Conservation (phyloP, 2,329 filamentous ascomycete species). For the Xylaria sp. region DNA sequence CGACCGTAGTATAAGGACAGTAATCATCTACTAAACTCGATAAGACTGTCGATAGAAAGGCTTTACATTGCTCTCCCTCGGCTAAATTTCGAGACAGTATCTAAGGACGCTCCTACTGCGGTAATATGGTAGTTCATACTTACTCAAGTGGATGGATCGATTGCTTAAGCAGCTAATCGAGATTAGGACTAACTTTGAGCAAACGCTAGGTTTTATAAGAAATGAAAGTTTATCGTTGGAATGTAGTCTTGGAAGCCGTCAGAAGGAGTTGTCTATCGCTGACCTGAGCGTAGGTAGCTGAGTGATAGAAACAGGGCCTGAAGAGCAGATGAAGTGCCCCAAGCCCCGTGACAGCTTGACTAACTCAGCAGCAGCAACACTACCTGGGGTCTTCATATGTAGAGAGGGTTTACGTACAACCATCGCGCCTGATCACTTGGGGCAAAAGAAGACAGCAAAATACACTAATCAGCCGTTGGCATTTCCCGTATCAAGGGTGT, state of each 20-base stretch:
- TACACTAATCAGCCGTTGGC: constrained; percentile 26
- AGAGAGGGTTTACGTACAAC: not conserved
- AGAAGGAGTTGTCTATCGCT: too few species aligned
- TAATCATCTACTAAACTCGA: not conserved
- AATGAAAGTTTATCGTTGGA: not conserved
- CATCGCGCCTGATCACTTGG: not conserved
- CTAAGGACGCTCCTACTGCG: too few species aligned
- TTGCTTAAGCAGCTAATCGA: not conserved
- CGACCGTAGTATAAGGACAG: not conserved
- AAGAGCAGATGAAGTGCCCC: not conserved
- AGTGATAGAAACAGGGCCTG: not conserved
- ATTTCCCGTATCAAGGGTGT: constrained; percentile 15
- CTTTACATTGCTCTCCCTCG: not conserved
- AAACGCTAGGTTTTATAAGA: not conserved
- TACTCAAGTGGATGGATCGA: not conserved
- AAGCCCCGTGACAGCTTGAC: not conserved
- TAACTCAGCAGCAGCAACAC: not conserved
- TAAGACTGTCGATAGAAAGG: not conserved
- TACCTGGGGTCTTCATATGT: not conserved
- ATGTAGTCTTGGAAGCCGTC: not conserved
- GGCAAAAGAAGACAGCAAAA: not conserved
- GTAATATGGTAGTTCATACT: not conserved
- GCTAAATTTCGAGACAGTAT: not conserved
- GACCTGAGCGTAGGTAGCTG: not conserved
- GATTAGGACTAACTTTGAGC: not conserved